Evolutionary conservation across 345 rosid genomes (phyloP).

Genomic region (Pistacia atlantica): DNA sequence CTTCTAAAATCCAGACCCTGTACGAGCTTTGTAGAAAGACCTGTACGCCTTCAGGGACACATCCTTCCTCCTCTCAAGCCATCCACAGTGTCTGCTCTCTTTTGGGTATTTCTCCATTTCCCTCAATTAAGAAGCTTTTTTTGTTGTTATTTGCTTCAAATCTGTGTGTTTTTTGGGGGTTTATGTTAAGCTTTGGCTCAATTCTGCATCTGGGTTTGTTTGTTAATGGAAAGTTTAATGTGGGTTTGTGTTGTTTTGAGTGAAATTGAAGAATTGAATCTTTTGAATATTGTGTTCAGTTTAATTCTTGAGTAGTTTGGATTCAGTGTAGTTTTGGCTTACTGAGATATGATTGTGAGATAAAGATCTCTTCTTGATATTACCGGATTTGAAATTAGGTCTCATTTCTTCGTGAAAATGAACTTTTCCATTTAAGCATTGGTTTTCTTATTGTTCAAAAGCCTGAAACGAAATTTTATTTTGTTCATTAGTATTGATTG

Average conservation of each 20-base stretch:
- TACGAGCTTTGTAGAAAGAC: constrained; percentile 65
- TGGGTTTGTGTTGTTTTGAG: constrained; percentile 26
- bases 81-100: constrained; percentile 56
- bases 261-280: constrained; percentile 5
- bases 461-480: not conserved
- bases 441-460: not conserved
- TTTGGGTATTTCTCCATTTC: constrained; percentile 54
- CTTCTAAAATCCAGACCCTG: constrained; percentile 66
- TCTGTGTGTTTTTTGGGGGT: not conserved
- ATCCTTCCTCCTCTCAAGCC: constrained; percentile 55
- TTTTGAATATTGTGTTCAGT: constrained; percentile 3
- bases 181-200: constrained; percentile 10
- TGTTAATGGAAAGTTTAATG: constrained; percentile 8
- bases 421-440: not conserved
- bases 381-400: too few species aligned
- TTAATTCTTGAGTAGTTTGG: not conserved
- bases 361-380: not conserved
- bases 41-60: constrained; percentile 50
- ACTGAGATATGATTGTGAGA: constrained; percentile 1
- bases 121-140: not conserved
- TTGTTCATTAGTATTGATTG: not conserved
- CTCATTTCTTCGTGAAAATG: not conserved
- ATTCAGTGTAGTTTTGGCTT: not conserved
- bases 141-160: not conserved
- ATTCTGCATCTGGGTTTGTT: constrained; percentile 23